phyloP scores from a whole-genome alignment of 208 protist genomes.

The Crithidia thermophila region DNA sequence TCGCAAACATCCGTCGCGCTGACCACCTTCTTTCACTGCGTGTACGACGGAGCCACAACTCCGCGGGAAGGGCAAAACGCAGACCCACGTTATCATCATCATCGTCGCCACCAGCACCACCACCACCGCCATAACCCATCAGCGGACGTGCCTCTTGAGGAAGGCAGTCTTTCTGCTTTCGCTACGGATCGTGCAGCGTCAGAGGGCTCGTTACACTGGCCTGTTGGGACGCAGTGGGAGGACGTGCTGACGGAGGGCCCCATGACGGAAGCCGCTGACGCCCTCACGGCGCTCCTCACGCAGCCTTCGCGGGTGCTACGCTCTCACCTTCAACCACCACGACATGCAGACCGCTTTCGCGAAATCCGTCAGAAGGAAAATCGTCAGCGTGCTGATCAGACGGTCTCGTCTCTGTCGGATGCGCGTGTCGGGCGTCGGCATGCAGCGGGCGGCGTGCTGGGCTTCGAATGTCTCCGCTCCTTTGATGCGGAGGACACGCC shows the following conservation, averaged over 20 bases:
- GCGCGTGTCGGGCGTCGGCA: no score
- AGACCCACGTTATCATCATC: no score
- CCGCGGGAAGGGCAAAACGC: not conserved
- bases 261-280: not conserved
- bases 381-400: no score
- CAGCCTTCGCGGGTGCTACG: not conserved
- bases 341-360: no score
- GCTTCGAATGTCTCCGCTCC: not conserved
- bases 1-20: slow-evolving; percentile 5
- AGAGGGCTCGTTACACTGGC: not conserved
- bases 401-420: no score
- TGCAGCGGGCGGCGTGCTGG: not conserved
- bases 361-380: no score
- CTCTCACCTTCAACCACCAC: not conserved
- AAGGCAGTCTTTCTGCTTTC: no score
- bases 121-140: no score
- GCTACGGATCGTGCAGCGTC: no score
- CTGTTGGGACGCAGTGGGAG: not conserved
- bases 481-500: slow-evolving; percentile 4
- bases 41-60: not conserved
- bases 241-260: slow-evolving; percentile 6
- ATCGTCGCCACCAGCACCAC: no score
- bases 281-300: not conserved
- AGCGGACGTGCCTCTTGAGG: no score
- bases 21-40: not conserved